These are phyloP conservation scores for Verticillium longisporum DNA, from an alignment of 2,329 filamentous ascomycete species.

Conservation along the genomic window DNA sequence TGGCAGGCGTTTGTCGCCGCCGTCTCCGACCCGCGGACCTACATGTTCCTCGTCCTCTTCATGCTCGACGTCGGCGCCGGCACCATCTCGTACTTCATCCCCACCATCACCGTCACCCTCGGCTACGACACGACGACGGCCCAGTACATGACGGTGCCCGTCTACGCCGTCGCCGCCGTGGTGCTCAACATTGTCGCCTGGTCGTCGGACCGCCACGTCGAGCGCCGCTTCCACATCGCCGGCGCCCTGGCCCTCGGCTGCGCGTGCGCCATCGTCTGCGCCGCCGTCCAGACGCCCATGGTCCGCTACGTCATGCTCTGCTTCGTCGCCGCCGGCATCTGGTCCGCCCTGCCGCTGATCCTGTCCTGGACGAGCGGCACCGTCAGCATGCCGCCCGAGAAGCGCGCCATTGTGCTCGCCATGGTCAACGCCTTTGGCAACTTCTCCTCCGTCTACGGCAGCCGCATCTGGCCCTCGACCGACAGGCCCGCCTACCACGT, in stretches of 20 bases:
- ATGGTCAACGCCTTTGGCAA: slow-evolving; percentile 24
- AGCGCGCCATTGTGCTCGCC: slow-evolving; percentile 23
- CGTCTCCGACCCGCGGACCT: slow-evolving; percentile 41
- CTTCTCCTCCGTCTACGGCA: slow-evolving; percentile 22
- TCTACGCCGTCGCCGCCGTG: slow-evolving; percentile 34
- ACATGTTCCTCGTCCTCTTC: slow-evolving; percentile 47
- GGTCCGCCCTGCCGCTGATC: slow-evolving; percentile 17
- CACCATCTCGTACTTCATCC: slow-evolving; percentile 61
- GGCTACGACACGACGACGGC: slow-evolving; percentile 47
- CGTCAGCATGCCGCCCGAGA: slow-evolving; percentile 19
- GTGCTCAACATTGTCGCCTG: slow-evolving; percentile 48
- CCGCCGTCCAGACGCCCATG: slow-evolving; percentile 12
- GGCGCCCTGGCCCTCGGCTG: slow-evolving; percentile 43
- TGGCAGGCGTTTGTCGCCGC: slow-evolving; percentile 22
- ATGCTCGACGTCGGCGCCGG: slow-evolving; percentile 44
- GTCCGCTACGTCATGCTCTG: slow-evolving; percentile 22
- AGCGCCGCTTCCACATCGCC: slow-evolving; percentile 51
- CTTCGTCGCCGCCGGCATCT: slow-evolving; percentile 18
- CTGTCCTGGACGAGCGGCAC: slow-evolving; percentile 20
- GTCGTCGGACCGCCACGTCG: slow-evolving; percentile 44
- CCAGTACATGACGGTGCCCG: slow-evolving; percentile 47
- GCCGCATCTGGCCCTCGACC: slow-evolving; percentile 19
- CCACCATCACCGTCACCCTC: slow-evolving; percentile 54
- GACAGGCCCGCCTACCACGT: slow-evolving; percentile 18
- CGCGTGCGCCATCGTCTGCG: slow-evolving; percentile 27